Base-by-base conservation (phyloP, 495 filamentous ascomycete genomes). In the Rostrohypoxylon terebratum region DNA sequence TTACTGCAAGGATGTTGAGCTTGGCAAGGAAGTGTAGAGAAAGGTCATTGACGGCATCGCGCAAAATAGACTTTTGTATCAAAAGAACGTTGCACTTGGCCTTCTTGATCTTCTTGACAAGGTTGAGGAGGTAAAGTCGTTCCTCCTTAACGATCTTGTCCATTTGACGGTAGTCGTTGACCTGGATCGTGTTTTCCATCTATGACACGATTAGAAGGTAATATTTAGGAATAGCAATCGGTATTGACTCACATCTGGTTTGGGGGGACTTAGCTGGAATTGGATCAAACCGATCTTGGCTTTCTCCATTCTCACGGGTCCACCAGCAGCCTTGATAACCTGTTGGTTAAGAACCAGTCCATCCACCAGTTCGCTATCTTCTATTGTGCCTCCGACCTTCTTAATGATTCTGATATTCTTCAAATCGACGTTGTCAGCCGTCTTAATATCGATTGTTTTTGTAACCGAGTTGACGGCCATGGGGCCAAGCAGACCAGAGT, bases 61-160 rank as follows among this genome's bases (percentile, higher is more conserved):
- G 89, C 48, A 99, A 89, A 73, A 99, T 99, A 16, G 95, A 98
- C 82, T 99, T 99, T 78, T 99, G 96, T 73, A 99, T 98, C 73
- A 99, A 87, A 60, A 99, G 90, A 34, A 99, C 96, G 77, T 99
- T 99, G 86, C 96, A 99, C 83, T 98, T 98, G 74, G 94, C 94
- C 86, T 97, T 98, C 84, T 98, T 97, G 83, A 99, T 99, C 88
- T 98, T 99, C 89, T 99, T 99, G 77, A 94, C 94, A 89, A 99
- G 93, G 83, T 98, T 97, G 48, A 99, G 89, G 66, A 99, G 87
- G 82, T 99, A 99, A 66, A 94, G 93, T 66, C 96, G 93, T 85
- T 99, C 96, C 83, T 99, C 96, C 82, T 99, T 99, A 62, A 99
- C 87, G 73, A 99, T 99, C 87, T 98, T 99, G 83, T 99, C 96